Base-by-base conservation (phyloP, 2,329 filamentous ascomycete species). In the Cordyceps javanica region DNA sequence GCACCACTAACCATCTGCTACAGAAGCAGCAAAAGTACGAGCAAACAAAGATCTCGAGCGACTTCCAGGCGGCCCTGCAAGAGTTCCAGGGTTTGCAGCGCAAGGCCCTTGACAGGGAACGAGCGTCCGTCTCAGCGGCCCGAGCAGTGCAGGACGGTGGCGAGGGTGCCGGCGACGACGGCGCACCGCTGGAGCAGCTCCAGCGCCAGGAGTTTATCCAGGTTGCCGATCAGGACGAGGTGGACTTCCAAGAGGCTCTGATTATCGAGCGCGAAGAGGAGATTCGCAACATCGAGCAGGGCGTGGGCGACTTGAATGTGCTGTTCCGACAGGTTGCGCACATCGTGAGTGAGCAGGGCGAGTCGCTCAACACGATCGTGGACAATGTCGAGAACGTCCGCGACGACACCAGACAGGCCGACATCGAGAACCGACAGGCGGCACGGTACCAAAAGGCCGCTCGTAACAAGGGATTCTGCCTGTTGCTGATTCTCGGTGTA, bases 241-340 rank as follows among this genome's bases (percentile, higher is more conserved):
- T 99, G 44, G 93, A 99, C 70, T 99, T 97, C 76, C 94, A 99
- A 69, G 94, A 99, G 65, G 87, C 89, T 16, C 79, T 99, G 59
- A 99, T 99, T 68, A 87, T 95, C 60, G 93, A 99, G 78, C 91
- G 95, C 55, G 94, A 99, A 73, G 86, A 91, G 58, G 94, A 99
- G 76, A 99, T 99, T 64, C 87, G 92, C 61, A 95, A 96, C 70
- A 99, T 99, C 67, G 94, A 97, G 75, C 92, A 97, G 72, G 91
- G 90, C 57, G 94, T 99, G 7, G 89, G 89, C 57, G 94, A 99
- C 68, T 77, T 99, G 61, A 99, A 99, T 67, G 94, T 97, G 68
- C 81, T 99, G 44, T 99, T 99, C 79, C 83, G 92, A 62, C 93
- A 99, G 76, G 91, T 99, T n/a, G 94, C 93, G 48, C 91, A 96